Conservation (phyloP, 2,329 filamentous ascomycete genomes). For the Trichoderma sp. region DNA sequence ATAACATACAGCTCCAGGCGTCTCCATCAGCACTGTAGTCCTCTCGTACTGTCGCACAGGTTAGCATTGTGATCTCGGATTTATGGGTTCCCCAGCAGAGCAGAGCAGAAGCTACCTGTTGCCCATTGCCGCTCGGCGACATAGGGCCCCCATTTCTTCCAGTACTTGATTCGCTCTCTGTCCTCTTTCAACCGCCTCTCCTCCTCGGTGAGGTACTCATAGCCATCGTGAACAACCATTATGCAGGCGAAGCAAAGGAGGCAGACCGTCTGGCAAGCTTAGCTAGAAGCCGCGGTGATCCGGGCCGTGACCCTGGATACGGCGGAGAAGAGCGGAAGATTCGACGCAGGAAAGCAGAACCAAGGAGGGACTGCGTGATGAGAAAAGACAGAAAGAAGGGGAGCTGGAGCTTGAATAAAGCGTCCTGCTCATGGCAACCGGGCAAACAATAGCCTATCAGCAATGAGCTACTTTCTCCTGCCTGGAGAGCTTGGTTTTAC, state of each 20-base stretch:
- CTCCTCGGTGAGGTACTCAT: constrained; percentile 85
- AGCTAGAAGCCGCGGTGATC: not conserved
- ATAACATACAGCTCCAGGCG: constrained; percentile 84
- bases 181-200: constrained; percentile 88
- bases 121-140: constrained; percentile 94
- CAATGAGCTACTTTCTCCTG: constrained; percentile 8
- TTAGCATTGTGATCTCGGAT: constrained; percentile 25
- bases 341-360: not conserved
- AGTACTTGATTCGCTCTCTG: constrained; percentile 79
- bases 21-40: constrained; percentile 89
- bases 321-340: not conserved
- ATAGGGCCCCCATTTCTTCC: constrained; percentile 98
- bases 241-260: constrained; percentile 23
- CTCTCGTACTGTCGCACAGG: constrained; percentile 62
- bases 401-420: constrained; percentile 10
- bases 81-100: too few species aligned
- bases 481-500: constrained; percentile 11
- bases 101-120: constrained; percentile 56
- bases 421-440: not conserved
- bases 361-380: not conserved
- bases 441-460: constrained; percentile 13
- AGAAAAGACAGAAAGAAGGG: constrained; percentile 7
- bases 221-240: constrained; percentile 88
- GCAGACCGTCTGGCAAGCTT: not conserved
- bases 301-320: not conserved